Evolutionary conservation across 2,329 filamentous ascomycete species (phyloP).

Genomic region (Fusarium sp.): DNA sequence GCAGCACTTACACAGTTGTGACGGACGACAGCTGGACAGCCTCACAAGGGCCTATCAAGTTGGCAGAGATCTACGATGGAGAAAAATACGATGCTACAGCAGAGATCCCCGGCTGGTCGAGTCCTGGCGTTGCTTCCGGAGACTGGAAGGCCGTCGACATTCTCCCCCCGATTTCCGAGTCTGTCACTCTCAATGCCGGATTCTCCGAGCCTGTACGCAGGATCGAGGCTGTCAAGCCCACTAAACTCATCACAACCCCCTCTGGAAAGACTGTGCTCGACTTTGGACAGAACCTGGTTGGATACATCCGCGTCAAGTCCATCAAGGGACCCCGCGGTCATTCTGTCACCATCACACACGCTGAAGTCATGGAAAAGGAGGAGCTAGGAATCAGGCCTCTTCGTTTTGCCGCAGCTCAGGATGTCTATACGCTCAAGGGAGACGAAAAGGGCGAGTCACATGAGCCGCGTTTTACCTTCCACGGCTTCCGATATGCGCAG

Average conservation of each 20-base stretch:
- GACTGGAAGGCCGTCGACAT: slow-evolving; percentile 27
- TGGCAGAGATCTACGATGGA: slow-evolving; percentile 63
- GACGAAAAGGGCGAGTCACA: slow-evolving; percentile 41
- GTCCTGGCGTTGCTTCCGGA: background rate
- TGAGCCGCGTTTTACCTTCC: slow-evolving; percentile 63
- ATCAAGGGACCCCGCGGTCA: slow-evolving; percentile 52
- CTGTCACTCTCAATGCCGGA: slow-evolving; percentile 50
- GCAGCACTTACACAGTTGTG: slow-evolving; percentile 40
- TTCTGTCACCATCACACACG: slow-evolving; percentile 60
- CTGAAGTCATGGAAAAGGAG: slow-evolving; percentile 65
- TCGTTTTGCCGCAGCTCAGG: slow-evolving; percentile 62
- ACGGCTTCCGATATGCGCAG: slow-evolving; percentile 66
- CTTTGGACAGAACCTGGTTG: slow-evolving; percentile 70
- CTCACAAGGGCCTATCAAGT: slow-evolving; percentile 48
- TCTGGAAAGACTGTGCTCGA: slow-evolving; percentile 61
- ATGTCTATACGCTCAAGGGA: slow-evolving; percentile 52
- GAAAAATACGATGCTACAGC: slow-evolving; percentile 60
- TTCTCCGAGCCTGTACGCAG: slow-evolving; percentile 59
- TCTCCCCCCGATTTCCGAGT: slow-evolving; percentile 18
- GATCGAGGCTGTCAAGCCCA: slow-evolving; percentile 46
- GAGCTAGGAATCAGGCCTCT: slow-evolving; percentile 57
- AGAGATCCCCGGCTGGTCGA: slow-evolving; percentile 35
- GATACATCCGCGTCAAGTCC: slow-evolving; percentile 56
- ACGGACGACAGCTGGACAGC: slow-evolving; percentile 56
- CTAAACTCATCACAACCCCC: slow-evolving; percentile 48